These are phyloP conservation scores for Vigna angularis DNA, from an alignment of 306 rosid genomes.

Conservation along the genomic window DNA sequence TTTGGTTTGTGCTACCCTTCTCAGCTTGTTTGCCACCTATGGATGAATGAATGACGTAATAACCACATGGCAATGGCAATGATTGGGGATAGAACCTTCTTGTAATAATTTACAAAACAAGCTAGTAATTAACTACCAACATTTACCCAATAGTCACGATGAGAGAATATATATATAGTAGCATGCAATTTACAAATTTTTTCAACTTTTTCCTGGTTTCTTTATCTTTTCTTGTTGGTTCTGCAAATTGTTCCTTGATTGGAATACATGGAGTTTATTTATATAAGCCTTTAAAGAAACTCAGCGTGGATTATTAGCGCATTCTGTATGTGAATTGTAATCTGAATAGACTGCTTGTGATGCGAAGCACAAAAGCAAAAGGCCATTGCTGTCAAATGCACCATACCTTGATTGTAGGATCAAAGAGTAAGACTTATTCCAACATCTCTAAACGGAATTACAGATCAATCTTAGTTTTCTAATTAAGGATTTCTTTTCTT, in stretches of 20 bases:
- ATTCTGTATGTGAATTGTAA: too few species aligned
- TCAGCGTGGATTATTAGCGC: too few species aligned
- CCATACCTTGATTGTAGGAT: neutral
- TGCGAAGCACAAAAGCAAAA: too few species aligned
- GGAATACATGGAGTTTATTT: neutral
- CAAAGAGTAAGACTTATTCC: neutral
- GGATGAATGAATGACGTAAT: neutral
- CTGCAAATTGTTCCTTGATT: neutral
- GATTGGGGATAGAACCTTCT: neutral
- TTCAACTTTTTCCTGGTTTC: neutral
- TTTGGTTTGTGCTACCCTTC: constrained; percentile 54
- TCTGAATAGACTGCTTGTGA: too few species aligned
- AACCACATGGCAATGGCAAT: neutral
- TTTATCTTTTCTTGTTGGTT: neutral
- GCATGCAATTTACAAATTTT: neutral
- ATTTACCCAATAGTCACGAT: neutral
- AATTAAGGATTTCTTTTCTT: neutral
- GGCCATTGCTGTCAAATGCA: neutral
- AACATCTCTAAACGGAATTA: neutral
- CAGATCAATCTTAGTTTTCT: neutral
- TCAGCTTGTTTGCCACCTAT: constrained; percentile 58
- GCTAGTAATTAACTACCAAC: neutral
- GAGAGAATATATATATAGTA: neutral
- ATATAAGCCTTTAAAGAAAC: neutral
- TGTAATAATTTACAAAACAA: neutral